phyloP scores from a whole-genome alignment of 345 rosid genomes.

The Aquilaria sinensis region DNA sequence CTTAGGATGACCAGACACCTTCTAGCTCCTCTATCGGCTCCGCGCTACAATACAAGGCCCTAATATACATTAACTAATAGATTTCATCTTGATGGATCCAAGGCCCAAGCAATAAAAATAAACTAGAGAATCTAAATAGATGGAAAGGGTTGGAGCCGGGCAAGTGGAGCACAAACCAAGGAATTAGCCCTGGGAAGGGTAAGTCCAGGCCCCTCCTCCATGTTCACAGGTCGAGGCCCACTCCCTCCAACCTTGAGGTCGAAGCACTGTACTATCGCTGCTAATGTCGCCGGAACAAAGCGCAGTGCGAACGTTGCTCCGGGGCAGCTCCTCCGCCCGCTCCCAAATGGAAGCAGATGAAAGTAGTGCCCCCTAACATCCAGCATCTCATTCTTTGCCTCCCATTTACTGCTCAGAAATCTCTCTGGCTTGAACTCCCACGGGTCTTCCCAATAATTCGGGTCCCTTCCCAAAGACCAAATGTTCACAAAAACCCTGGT shows the following conservation, averaged over 20 bases:
- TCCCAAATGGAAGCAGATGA: conserved; percentile 39
- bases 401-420: conserved; percentile 32
- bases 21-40: neutral
- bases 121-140: neutral
- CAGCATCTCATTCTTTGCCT: conserved; percentile 21
- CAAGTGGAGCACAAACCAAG: conserved; percentile 40
- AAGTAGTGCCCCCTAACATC: conserved; percentile 40
- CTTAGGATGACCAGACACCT: conserved; percentile 12
- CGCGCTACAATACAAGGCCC: too few species aligned
- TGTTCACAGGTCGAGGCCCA: conserved; percentile 31
- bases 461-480: conserved; percentile 51
- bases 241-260: conserved; percentile 11
- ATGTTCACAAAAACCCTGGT: conserved; percentile 50
- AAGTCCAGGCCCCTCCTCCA: conserved; percentile 52
- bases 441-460: conserved; percentile 47
- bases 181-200: conserved; percentile 50
- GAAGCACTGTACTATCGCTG: conserved; percentile 23
- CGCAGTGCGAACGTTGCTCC: conserved; percentile 23
- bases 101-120: too few species aligned
- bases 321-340: conserved; percentile 52
- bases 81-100: too few species aligned
- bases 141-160: conserved; percentile 31
- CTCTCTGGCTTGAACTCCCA: conserved; percentile 57
- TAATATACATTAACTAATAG: too few species aligned
- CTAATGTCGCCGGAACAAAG: conserved; percentile 19